Percentiles rank a stretch among this genome's conserved stretches.
These are phyloP conservation scores for Apodospora peruviana DNA, from an alignment of 495 filamentous ascomycete species.

Conservation along the genomic window DNA sequence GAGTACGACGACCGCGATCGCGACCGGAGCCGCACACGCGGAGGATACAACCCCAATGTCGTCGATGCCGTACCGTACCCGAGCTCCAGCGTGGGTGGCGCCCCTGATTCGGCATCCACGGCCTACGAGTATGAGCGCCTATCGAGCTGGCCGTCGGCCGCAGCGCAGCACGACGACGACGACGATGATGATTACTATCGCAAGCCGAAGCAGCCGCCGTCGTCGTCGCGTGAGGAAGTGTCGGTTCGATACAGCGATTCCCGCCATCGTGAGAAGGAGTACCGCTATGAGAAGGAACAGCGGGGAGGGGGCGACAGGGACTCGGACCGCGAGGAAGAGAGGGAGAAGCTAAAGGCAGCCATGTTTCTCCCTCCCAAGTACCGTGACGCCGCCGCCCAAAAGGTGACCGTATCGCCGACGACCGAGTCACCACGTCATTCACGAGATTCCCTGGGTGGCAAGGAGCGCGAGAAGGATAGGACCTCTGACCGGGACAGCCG, in stretches of 20 bases:
- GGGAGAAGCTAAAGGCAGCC: slow-evolving; percentile 6
- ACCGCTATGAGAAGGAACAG: slow-evolving; percentile 15
- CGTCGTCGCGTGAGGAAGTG: slow-evolving; percentile 4
- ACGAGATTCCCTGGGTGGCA: slow-evolving; percentile 27
- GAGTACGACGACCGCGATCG: slow-evolving; percentile 35
- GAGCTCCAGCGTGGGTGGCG: slow-evolving; percentile 29
- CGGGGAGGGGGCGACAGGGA: slow-evolving; percentile 17
- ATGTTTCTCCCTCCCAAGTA: slow-evolving; percentile 23
- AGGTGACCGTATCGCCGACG: slow-evolving; percentile 12
- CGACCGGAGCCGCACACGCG: slow-evolving; percentile 37
- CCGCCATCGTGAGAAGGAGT: slow-evolving; percentile 16
- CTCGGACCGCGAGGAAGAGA: slow-evolving; percentile 14
- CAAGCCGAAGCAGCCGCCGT: slow-evolving; percentile 3
- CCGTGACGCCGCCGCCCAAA: slow-evolving; percentile 8
- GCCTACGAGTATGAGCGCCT: slow-evolving; percentile 29
- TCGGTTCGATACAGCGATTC: slow-evolving; percentile 10
- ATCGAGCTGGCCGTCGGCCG: slow-evolving; percentile 26
- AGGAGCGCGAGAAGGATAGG: slow-evolving; percentile 14
- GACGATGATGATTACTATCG: slow-evolving; percentile 19
- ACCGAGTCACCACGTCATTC: slow-evolving; percentile 15
- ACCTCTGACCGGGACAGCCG: slow-evolving; percentile 23
- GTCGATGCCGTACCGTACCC: slow-evolving; percentile 46
- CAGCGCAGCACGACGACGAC: slow-evolving; percentile 17
- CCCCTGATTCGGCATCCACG: slow-evolving; percentile 23
- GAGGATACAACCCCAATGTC: slow-evolving; percentile 14